Percentiles rank a stretch among this genome's conserved stretches.
These are phyloP conservation scores for Teratosphaeriaceae sp. DNA, from an alignment of 2,329 filamentous ascomycete species.

Conservation along the genomic window DNA sequence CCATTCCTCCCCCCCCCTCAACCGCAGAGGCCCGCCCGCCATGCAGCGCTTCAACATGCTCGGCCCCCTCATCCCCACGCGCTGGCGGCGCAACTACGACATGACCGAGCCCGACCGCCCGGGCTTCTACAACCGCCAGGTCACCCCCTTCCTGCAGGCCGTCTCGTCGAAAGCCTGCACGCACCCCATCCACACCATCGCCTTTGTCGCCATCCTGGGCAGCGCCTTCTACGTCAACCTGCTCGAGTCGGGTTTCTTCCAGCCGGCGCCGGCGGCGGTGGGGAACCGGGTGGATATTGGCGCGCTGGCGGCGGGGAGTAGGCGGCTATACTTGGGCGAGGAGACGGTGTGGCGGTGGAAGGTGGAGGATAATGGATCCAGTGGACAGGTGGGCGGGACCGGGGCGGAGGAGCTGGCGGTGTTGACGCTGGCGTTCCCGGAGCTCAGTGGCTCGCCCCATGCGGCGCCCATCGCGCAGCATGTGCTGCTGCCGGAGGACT, in stretches of 20 bases:
- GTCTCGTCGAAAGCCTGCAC: slow-evolving; percentile 78
- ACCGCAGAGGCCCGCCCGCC: not conserved
- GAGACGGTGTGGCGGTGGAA: slow-evolving; percentile 92
- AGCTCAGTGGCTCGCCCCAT: slow-evolving; percentile 60
- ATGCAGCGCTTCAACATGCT: slow-evolving; percentile 35
- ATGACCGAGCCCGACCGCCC: slow-evolving; percentile 40
- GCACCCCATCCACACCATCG: slow-evolving; percentile 93
- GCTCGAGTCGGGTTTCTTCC: slow-evolving; percentile 82
- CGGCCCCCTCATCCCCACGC: slow-evolving; percentile 46
- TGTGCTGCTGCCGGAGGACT: slow-evolving; percentile 66
- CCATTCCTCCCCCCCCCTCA: not conserved
- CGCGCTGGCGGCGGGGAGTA: slow-evolving; percentile 71
- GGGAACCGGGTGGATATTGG: slow-evolving; percentile 66
- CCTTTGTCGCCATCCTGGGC: slow-evolving; percentile 79
- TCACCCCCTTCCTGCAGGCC: slow-evolving; percentile 71
- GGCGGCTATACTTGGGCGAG: slow-evolving; percentile 63
- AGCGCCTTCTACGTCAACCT: slow-evolving; percentile 94
- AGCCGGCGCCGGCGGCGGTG: slow-evolving; percentile 40
- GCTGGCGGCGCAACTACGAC: slow-evolving; percentile 42
- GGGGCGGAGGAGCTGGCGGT: slow-evolving; percentile 61
- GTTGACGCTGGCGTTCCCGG: slow-evolving; percentile 84
- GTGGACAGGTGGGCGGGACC: slow-evolving; percentile 15
- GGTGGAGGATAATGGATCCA: slow-evolving; percentile 49
- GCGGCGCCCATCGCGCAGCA: slow-evolving; percentile 61
- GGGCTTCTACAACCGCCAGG: slow-evolving; percentile 52